A percentile compares a stretch with the other conserved stretches of the same genome.
phyloP scores from a whole-genome alignment of 495 filamentous ascomycete species.

The Amorphotheca resinae region DNA sequence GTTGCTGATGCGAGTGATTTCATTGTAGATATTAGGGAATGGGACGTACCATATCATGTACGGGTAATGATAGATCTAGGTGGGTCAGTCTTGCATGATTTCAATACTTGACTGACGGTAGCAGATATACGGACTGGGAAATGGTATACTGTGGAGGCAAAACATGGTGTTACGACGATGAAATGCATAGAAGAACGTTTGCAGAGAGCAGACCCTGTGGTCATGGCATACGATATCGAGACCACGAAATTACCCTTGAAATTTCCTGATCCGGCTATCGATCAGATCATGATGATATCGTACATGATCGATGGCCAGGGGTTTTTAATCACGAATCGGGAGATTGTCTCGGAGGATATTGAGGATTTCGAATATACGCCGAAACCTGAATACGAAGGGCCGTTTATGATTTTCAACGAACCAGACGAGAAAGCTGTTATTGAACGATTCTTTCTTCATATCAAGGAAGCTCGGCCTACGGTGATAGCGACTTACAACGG shows the following conservation, averaged over 20 bases:
- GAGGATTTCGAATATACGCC: slow-evolving; percentile 97
- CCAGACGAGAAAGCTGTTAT: slow-evolving; percentile 79
- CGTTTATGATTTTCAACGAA: slow-evolving; percentile 97
- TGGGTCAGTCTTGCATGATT: slow-evolving; percentile 23
- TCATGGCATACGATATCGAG: slow-evolving; percentile 97
- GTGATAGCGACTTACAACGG: slow-evolving; percentile 99
- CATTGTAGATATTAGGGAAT: slow-evolving; percentile 97
- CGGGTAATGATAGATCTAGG: slow-evolving; percentile 93
- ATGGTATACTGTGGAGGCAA: slow-evolving; percentile 94
- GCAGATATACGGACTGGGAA: slow-evolving; percentile 88
- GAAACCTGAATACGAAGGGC: slow-evolving; percentile 87
- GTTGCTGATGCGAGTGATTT: slow-evolving; percentile 89
- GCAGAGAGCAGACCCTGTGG: slow-evolving; percentile 80
- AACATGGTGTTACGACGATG: slow-evolving; percentile 74
- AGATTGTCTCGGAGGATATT: slow-evolving; percentile 97
- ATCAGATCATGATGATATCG: slow-evolving; percentile 99
- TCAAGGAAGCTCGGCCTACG: slow-evolving; percentile 88
- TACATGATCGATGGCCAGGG: slow-evolving; percentile 99
- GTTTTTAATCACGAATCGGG: slow-evolving; percentile 94
- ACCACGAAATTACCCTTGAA: slow-evolving; percentile 94
- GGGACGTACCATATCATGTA: slow-evolving; percentile 98
- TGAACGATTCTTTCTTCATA: slow-evolving; percentile 88
- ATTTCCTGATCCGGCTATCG: slow-evolving; percentile 90
- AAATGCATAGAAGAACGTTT: slow-evolving; percentile 80
- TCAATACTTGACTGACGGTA: slow-evolving; percentile 10